Base-by-base conservation (phyloP, 257 asterid genomes). In the Scutellaria minor region DNA sequence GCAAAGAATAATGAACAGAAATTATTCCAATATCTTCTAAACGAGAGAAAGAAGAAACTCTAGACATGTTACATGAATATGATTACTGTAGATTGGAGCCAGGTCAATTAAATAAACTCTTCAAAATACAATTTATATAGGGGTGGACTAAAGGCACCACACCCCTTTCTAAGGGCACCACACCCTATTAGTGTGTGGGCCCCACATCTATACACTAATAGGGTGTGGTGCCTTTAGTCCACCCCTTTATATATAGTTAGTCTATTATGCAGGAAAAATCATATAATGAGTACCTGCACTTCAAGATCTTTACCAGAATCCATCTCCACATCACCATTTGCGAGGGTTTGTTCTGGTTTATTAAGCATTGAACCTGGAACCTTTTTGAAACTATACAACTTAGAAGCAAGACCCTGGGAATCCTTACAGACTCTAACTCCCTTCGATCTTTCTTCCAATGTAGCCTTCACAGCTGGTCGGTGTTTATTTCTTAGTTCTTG, bases 301-400 rank as follows among this genome's bases (percentile, higher is more conserved):
- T 90, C 86, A 83, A 87, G 93, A 86, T 89, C 91, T 73, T 90
- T 90, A 50, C 82, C 83, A 77, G 96, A 82, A 81, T 87, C 89
- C 15, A 54, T 78, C 85, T 82, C 95, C 73, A 40, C 79, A 44
- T 74, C 63, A 56, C 91, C 91, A 75, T 83, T 85, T 66, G 78
- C 75, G 79, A 80, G 76, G 7, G 58, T 41, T 79, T 78, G 78
- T 77, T 81, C 83, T 66, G 70, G 40, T 77, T 82, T 81, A 74
- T 81, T 63, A 22, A 72, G 66, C 12, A 81, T 70, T 20, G 86
- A 80, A 69, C 81, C 88, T 61, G 89, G 82, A 78, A 86, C 91
- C 68, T 84, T 88, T 60, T 84, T 84, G 76, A 90, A 90, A 85
- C 83, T 71, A 76, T 81, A 90, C 52, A 92, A 79, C 85, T 87